Percentiles rank a stretch among this genome's conserved stretches.
These are phyloP conservation scores for Sarocladiaceae sp. DNA, from an alignment of 2,329 filamentous ascomycete species.

Conservation along the genomic window DNA sequence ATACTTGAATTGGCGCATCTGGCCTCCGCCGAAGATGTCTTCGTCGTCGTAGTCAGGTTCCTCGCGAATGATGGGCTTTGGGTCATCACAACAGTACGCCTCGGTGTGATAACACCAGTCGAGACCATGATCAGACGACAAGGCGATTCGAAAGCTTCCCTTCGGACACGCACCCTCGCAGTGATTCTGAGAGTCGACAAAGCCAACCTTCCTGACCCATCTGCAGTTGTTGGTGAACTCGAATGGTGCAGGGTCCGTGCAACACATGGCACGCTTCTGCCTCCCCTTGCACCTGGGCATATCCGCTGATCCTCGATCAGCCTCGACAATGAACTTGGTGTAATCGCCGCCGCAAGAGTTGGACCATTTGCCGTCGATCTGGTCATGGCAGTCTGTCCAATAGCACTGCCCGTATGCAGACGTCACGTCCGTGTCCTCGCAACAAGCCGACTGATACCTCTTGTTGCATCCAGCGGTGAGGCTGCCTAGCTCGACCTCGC, in stretches of 20 bases:
- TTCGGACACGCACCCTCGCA: not conserved
- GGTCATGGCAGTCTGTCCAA: constrained; percentile 9
- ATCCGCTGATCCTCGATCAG: not conserved
- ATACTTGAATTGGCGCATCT: not conserved
- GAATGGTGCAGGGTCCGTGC: not conserved
- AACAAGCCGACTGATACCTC: constrained; percentile 14
- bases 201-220: not conserved
- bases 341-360: not conserved
- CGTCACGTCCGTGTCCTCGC: constrained; percentile 7
- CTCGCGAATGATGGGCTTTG: not conserved
- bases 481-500: constrained; percentile 13
- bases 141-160: not conserved
- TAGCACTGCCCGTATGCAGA: constrained; percentile 11
- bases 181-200: not conserved
- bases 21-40: not conserved
- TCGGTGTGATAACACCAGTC: not conserved
- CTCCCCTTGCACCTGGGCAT: not conserved
- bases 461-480: constrained; percentile 10
- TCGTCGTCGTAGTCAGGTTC: not conserved
- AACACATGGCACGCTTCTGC: not conserved
- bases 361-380: not conserved
- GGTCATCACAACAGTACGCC: not conserved
- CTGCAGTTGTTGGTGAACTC: not conserved
- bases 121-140: not conserved
- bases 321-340: not conserved